A percentile compares a stretch with the other conserved stretches of the same genome.
Evolutionary conservation across 1,284 basidiomycete species (phyloP).

Genomic region (Pisolithus thermaeus): DNA sequence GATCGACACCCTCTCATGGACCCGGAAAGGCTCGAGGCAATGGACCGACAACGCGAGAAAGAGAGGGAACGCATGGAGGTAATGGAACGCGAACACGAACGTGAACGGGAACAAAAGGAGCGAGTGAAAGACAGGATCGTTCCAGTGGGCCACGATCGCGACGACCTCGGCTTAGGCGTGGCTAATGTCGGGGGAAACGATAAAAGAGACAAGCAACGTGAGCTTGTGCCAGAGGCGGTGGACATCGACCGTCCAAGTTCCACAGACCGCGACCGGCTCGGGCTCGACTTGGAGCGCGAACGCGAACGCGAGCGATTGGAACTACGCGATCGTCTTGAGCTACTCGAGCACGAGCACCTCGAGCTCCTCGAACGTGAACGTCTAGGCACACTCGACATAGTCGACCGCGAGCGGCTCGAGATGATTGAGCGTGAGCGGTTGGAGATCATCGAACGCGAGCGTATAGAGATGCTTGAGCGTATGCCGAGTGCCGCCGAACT

Average conservation of each 20-base stretch:
- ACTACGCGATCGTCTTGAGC: constrained; percentile 23
- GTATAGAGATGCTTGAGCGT: constrained; percentile 26
- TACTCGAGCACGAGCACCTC: constrained; percentile 22
- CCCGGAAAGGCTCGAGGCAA: constrained; percentile 17
- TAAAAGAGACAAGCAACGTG: constrained; percentile 18
- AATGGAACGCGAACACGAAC: constrained; percentile 24
- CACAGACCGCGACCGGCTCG: constrained; percentile 20
- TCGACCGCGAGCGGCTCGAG: constrained; percentile 25
- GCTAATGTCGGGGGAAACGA: constrained; percentile 17
- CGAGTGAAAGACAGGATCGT: constrained; percentile 7
- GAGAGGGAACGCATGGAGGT: constrained; percentile 13
- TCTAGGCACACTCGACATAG: constrained; percentile 21
- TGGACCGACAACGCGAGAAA: constrained; percentile 13
- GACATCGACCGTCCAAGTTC: constrained; percentile 15
- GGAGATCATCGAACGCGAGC: constrained; percentile 27
- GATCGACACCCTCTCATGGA: constrained; percentile 12
- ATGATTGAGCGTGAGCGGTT: constrained; percentile 24
- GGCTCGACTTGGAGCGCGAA: constrained; percentile 2
- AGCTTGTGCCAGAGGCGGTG: constrained; percentile 5
- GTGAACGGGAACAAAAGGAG: constrained; percentile 16
- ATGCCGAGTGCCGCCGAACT: constrained; percentile 30
- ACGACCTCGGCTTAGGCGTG: constrained; percentile 8
- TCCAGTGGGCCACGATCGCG: not conserved
- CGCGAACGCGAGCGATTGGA: not conserved
- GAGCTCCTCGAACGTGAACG: constrained; percentile 28